A percentile compares a stretch with the other conserved stretches of the same genome.
These are phyloP conservation scores for Pichia sp. DNA, from an alignment of 1,139 yeast species.

Conservation along the genomic window DNA sequence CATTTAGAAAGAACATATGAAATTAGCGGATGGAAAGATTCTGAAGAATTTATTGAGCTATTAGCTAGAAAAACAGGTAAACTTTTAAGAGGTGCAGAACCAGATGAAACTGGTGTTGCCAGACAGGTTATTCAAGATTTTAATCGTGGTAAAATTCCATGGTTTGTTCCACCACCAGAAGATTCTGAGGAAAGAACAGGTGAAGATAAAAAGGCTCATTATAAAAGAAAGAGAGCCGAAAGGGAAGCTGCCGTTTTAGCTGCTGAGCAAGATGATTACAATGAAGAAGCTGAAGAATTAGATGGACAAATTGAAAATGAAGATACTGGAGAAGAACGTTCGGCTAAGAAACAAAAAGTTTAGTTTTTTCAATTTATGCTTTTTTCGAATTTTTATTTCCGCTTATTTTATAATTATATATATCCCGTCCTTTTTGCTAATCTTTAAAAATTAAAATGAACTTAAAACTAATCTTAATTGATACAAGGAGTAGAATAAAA, in stretches of 20 bases:
- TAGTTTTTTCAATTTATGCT: neutral
- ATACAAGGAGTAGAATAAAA: too few relatives aligned
- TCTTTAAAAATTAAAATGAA: neutral
- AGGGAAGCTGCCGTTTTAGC: conserved; percentile 29
- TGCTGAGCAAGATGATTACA: conserved; percentile 22
- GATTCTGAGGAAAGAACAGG: conserved; percentile 48
- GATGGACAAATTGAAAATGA: conserved; percentile 11
- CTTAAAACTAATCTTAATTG: too few relatives aligned
- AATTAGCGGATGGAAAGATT: conserved; percentile 82
- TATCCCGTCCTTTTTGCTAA: conserved; percentile 5
- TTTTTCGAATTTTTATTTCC: neutral
- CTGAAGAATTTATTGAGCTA: conserved; percentile 79
- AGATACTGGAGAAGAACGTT: conserved; percentile 1
- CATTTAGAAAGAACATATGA: conserved; percentile 96
- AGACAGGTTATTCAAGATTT: conserved; percentile 88
- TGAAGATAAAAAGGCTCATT: conserved; percentile 50
- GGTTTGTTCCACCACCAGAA: conserved; percentile 94
- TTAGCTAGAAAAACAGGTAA: conserved; percentile 92
- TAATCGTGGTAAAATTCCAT: conserved; percentile 94
- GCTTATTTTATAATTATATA: too few relatives aligned
- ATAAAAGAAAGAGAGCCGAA: conserved; percentile 43
- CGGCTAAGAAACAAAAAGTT: conserved; percentile 10
- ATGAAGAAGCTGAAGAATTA: conserved; percentile 15
- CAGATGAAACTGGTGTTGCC: conserved; percentile 90
- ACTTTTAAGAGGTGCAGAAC: conserved; percentile 93